Percentiles rank a stretch among this genome's conserved stretches.
Evolutionary conservation across 768 basidiomycete species (phyloP).

Genomic region (Galerina sulciceps): DNA sequence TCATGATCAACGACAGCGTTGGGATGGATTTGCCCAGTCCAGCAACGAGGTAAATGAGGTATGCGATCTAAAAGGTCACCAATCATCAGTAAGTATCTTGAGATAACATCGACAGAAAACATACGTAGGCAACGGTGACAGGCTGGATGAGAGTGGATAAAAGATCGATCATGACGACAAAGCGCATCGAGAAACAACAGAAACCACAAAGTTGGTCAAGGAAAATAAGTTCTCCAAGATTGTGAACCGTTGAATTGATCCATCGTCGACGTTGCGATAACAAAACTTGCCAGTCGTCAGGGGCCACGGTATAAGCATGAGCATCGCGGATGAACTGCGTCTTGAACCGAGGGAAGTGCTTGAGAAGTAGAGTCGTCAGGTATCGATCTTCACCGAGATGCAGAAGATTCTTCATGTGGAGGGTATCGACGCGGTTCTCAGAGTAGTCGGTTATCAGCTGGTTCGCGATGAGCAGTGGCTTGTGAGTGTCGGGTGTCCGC

Average conservation of each 20-base stretch:
- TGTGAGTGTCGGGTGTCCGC: constrained; percentile 92
- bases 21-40: constrained; percentile 73
- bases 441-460: constrained; percentile 91
- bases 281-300: constrained; percentile 93
- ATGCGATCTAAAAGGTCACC: constrained; percentile 65
- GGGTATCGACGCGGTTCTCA: constrained; percentile 93
- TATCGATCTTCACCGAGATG: constrained; percentile 99
- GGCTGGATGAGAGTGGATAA: constrained; percentile 85
- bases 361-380: constrained; percentile 91
- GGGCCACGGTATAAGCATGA: constrained; percentile 92
- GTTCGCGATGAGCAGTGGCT: constrained; percentile 92
- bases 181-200: constrained; percentile 99
- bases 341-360: constrained; percentile 93
- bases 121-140: constrained; percentile 86
- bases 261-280: constrained; percentile 97
- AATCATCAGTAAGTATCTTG: constrained; percentile 17
- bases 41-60: constrained; percentile 82
- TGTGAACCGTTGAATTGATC: constrained; percentile 99
- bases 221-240: constrained; percentile 91
- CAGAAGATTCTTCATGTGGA: constrained; percentile 98
- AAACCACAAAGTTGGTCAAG: constrained; percentile 92
- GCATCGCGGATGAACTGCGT: constrained; percentile 96
- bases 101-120: constrained; percentile 28
- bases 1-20: constrained; percentile 85
- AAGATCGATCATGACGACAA: constrained; percentile 96